A percentile compares a stretch with the other conserved stretches of the same genome.
These are phyloP conservation scores for Micractinium sp. DNA, from an alignment of 139 green algal genomes.

Conservation along the genomic window DNA sequence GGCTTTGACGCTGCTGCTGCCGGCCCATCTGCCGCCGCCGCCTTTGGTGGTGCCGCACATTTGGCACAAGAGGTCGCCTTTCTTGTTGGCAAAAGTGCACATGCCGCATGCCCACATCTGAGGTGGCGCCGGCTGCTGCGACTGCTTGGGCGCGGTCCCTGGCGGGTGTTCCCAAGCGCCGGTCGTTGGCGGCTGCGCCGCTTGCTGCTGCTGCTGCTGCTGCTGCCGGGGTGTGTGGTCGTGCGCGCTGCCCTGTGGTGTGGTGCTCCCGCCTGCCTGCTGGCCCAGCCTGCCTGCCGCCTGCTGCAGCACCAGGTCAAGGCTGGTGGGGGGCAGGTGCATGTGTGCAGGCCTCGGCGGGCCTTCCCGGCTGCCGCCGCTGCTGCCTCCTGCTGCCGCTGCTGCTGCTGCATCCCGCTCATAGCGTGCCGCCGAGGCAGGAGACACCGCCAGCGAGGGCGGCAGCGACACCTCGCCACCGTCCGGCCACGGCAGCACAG, in stretches of 20 bases:
- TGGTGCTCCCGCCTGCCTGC: neutral
- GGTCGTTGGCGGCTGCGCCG: neutral
- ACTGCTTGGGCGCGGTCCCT: neutral
- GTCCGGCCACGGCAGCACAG: neutral
- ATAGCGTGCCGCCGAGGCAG: neutral
- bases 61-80: conserved; percentile 18
- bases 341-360: neutral
- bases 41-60: conserved; percentile 20
- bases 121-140: neutral
- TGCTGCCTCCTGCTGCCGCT: neutral
- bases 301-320: conserved; percentile 14
- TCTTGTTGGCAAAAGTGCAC: conserved; percentile 37
- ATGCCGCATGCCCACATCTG: conserved; percentile 18
- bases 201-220: neutral
- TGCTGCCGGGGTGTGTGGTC: neutral
- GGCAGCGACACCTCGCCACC: neutral
- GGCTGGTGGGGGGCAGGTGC: conserved; percentile 6
- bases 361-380: neutral
- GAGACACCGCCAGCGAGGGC: conserved; percentile 1
- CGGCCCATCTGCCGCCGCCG: neutral
- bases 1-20: neutral
- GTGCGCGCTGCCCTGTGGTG: neutral
- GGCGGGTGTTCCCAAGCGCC: neutral
- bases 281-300: neutral
- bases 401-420: neutral